Percentiles rank a stretch among this genome's conserved stretches.
Evolutionary conservation across 169 alveolate species (phyloP).

Genomic region (Plasmodium inui): DNA sequence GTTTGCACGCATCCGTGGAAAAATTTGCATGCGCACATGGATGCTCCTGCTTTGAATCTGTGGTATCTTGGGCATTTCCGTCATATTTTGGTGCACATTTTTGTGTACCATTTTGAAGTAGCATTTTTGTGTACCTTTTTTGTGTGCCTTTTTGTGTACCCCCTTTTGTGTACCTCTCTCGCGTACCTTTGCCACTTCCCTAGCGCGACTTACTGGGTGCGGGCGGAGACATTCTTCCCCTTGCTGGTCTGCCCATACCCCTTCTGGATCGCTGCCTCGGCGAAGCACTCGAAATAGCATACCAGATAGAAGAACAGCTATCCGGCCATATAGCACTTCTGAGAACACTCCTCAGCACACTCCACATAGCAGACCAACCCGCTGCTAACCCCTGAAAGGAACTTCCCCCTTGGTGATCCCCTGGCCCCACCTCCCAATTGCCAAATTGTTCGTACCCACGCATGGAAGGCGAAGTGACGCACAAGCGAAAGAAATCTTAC

Average conservation of each 20-base stretch:
- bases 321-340: not conserved
- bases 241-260: not conserved
- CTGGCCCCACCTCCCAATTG: not conserved
- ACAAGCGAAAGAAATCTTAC: conserved; percentile 16
- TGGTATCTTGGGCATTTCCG: not conserved
- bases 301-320: not conserved
- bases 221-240: not conserved
- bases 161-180: not conserved
- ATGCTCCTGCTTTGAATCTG: not conserved
- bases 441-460: not conserved
- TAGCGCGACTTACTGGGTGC: not conserved
- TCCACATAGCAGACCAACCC: not conserved
- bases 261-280: not conserved
- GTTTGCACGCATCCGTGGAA: not conserved
- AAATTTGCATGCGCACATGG: not conserved
- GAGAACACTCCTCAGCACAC: too few relatives aligned
- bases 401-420: not conserved
- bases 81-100: not conserved
- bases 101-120: not conserved
- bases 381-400: not conserved
- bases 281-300: not conserved
- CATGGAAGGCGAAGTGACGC: conserved; percentile 40
- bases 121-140: not conserved
- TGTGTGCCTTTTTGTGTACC: not conserved
- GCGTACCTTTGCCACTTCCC: not conserved